phyloP scores from a whole-genome alignment of 345 rosid species.

The Orychophragmus violaceus region DNA sequence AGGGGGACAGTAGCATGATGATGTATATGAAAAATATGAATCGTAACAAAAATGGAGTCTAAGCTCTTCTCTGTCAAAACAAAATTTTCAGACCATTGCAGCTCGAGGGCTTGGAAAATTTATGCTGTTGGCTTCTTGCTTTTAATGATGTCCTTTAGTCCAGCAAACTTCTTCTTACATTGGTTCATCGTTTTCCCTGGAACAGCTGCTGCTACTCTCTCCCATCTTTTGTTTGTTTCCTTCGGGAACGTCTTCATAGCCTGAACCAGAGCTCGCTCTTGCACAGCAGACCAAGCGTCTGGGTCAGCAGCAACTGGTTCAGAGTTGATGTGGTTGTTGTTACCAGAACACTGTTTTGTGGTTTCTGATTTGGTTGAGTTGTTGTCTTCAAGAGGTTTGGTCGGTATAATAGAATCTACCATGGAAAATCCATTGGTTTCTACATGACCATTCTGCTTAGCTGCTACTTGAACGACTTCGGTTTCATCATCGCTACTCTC shows the following conservation, averaged over 20 bases:
- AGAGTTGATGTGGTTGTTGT: not conserved
- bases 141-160: conserved; percentile 61
- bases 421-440: conserved; percentile 44
- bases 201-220: conserved; percentile 86
- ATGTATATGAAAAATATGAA: conserved; percentile 21
- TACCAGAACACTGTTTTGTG: not conserved
- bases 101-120: not conserved
- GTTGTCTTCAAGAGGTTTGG: conserved; percentile 9
- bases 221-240: conserved; percentile 81
- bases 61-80: conserved; percentile 17
- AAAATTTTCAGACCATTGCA: conserved; percentile 11
- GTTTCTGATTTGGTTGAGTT: not conserved
- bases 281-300: conserved; percentile 82
- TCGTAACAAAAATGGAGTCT: conserved; percentile 23
- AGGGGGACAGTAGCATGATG: conserved; percentile 19
- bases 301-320: conserved; percentile 34
- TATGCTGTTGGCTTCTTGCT: conserved; percentile 47
- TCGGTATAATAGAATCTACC: conserved; percentile 2
- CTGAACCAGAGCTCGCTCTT: conserved; percentile 84
- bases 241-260: conserved; percentile 94
- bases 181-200: conserved; percentile 90
- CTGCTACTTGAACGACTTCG: conserved; percentile 9
- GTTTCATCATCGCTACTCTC: not conserved
- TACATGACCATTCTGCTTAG: conserved; percentile 49
- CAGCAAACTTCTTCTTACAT: conserved; percentile 80